Base-by-base conservation (phyloP, 352 stramenopile genomes). In the Phytophthora syringae region DNA sequence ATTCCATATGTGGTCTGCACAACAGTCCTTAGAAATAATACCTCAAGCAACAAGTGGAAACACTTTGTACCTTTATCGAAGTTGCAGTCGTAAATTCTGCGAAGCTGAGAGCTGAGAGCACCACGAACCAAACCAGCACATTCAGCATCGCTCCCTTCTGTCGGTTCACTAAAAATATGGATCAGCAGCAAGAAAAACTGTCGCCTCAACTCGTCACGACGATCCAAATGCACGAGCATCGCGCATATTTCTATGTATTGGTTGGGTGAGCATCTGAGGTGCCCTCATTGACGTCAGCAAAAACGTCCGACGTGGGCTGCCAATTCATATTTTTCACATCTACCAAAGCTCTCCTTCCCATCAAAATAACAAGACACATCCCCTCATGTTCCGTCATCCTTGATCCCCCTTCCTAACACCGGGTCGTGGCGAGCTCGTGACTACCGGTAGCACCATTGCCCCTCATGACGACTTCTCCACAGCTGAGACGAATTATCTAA, bases 1-100 rank as follows among this genome's bases (percentile, higher is more conserved):
- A 90, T 79, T 16, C 79, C 74, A 32, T 84, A 77, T 4, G 82
- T 87, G 56, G 68, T 69, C 82, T 90, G 42, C 20, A n/a, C n/a
- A n/a, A n/a, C n/a, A n/a, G n/a, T n/a, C n/a, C n/a, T n/a, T n/a
- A n/a, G n/a, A n/a, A n/a, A 27, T 32, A 54, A 60, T 34, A 48
- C 39, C 32, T 44, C 39, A 61, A 24, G 20, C 21, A 20, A 20
- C 16, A 16, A 3, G 7, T 27, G 7, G 5, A 20, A 43, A 47
- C 20, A 47, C 40, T 47, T 25, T 12, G 40, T 25, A 71, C 56
- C 50, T 50, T 52, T 25, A 42, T 42, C 18, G 61, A 72, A 59
- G 40, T 62, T 12, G 42, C 50, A 25, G 39, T 32, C 24, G 49
- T 2, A 0, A 58, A 36, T 20, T 20, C 21, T 1, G n/a, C 15